These are phyloP conservation scores for Leccinum disarticulatum DNA, from an alignment of 768 basidiomycete species.

Conservation along the genomic window DNA sequence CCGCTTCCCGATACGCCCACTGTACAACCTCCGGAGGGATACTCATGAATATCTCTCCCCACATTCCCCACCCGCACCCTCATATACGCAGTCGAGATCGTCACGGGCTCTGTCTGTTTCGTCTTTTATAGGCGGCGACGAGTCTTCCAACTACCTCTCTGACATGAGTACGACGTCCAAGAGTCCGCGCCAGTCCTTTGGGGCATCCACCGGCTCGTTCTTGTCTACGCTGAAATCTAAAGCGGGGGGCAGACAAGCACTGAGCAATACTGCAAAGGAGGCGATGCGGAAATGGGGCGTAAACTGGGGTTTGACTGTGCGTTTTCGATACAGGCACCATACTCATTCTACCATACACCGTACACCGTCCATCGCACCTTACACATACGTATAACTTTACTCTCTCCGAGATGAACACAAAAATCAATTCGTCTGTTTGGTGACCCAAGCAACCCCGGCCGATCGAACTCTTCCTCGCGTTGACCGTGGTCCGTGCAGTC, in stretches of 20 bases:
- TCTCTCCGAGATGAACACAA: too few relatives aligned
- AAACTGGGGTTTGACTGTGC: too few relatives aligned
- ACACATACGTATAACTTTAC: too few relatives aligned
- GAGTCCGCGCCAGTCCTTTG: conserved; percentile 45
- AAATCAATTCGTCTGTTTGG: too few relatives aligned
- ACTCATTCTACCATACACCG: too few relatives aligned
- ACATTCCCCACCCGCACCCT: conserved; percentile 48
- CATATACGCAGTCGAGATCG: conserved; percentile 24
- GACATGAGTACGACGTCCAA: conserved; percentile 32
- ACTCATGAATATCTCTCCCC: conserved; percentile 22
- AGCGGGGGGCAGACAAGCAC: conserved; percentile 78
- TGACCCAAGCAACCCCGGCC: too few relatives aligned
- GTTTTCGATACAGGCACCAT: too few relatives aligned
- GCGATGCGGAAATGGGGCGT: conserved; percentile 91
- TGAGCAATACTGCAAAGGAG: conserved; percentile 84
- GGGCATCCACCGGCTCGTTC: conserved; percentile 51
- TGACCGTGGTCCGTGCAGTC: too few relatives aligned
- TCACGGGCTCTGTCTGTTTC: conserved; percentile 39
- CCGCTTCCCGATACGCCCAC: conserved; percentile 9
- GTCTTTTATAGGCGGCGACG: conserved; percentile 31
- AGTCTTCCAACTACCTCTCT: conserved; percentile 31
- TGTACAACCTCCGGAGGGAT: conserved; percentile 12
- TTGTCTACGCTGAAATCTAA: conserved; percentile 78
- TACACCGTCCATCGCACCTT: too few relatives aligned
- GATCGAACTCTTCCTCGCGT: too few relatives aligned